Evolutionary conservation across 116 monocot genomes (phyloP), one percentile per base, ranked within the genome.

Genomic region (Trichopus zeylanicus): DNA sequence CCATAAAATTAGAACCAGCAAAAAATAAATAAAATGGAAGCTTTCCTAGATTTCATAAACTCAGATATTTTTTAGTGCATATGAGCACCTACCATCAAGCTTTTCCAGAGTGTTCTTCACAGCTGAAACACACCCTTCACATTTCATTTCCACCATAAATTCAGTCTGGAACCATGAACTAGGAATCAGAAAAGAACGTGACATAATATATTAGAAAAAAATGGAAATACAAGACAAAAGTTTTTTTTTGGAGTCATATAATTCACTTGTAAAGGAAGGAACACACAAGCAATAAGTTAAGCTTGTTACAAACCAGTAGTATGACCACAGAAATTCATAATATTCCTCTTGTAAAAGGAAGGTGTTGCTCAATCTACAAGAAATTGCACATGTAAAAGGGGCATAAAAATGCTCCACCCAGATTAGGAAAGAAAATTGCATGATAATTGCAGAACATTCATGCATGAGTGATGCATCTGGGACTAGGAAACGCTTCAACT

Each of bases 71-170:
- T 55, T 12, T 29, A 52, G 19, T 37, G 26, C 7, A 51, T 27
- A 19, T 27, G 29, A 56, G 51, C 21, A 22, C 72, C 28, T 68
- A 93, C 93, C 93, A 61, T 88, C 73, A 60, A 93, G 75, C 56
- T 64, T 68, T 53, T 69, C 51, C 49, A 93, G 61, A 7, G 64
- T 88, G 65, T 73, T 82, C 73, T 82, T 88, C 38, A 93, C 85
- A 22, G 93, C 56, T 33, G 84, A 81, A 26, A 85, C 82, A 75
- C 93, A 93, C 12, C 82, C 93, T 55, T 88, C 85, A 56, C 93
- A 93, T 68, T 75, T 85, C 88, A 93, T 93, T 62, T 93, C 85
- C 49, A 93, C 93, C 88, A 88, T 88, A 54, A 93, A 88, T 64
- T 93, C 93, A 20, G 88, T 85, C 93, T 93, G 73, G 55, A 65